Evolutionary conservation across 1,139 yeast genomes (phyloP).

Genomic region (Pichia sp.): DNA sequence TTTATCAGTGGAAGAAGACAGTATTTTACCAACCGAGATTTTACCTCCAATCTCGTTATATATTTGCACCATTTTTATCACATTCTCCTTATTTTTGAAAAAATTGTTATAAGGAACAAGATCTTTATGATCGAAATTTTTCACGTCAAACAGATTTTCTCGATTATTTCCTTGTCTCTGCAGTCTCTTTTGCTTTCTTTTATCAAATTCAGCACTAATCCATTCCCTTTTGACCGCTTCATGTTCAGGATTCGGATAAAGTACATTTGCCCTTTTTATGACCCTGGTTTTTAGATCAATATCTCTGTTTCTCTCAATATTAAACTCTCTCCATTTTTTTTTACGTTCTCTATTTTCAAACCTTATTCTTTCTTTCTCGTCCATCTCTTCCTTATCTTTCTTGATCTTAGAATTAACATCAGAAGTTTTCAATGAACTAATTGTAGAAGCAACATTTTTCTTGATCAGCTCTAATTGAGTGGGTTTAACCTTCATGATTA

Average conservation of each 20-base stretch:
- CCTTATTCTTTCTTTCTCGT: slow-evolving; percentile 47
- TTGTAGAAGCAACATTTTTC: slow-evolving; percentile 12
- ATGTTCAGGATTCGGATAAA: slow-evolving; percentile 57
- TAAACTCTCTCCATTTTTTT: slow-evolving; percentile 84
- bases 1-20: slow-evolving; percentile 8
- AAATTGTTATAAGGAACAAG: slow-evolving; percentile 10
- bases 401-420: slow-evolving; percentile 2
- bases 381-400: slow-evolving; percentile 8
- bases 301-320: slow-evolving; percentile 75
- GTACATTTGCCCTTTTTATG: slow-evolving; percentile 55
- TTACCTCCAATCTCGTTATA: slow-evolving; percentile 18
- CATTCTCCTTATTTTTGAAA: slow-evolving; percentile 8
- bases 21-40: slow-evolving; percentile 7
- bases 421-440: slow-evolving; percentile 12
- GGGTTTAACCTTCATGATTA: slow-evolving; percentile 11
- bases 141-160: slow-evolving; percentile 10
- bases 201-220: slow-evolving; percentile 67
- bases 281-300: slow-evolving; percentile 78
- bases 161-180: slow-evolving; percentile 29
- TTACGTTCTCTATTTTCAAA: slow-evolving; percentile 78
- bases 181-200: slow-evolving; percentile 53
- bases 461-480: slow-evolving; percentile 13
- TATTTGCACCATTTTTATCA: slow-evolving; percentile 9
- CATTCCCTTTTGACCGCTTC: slow-evolving; percentile 54
- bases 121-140: slow-evolving; percentile 8